A percentile compares a stretch with the other conserved stretches of the same genome.
phyloP scores from a whole-genome alignment of 495 filamentous ascomycete species.

The Bathelium albidoporum region DNA sequence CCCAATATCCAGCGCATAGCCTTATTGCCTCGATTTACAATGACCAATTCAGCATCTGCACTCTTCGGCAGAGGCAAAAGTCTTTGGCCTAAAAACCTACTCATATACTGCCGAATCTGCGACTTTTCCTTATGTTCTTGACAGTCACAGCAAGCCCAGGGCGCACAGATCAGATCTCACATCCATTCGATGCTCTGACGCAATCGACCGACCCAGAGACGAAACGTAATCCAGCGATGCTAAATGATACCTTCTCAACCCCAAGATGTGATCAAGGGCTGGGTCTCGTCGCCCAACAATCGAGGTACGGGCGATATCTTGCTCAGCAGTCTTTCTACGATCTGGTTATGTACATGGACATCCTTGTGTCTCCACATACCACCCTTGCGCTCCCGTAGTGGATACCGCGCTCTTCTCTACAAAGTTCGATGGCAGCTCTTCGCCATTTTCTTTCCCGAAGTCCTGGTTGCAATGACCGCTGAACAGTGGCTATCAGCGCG shows the following conservation, averaged over 20 bases:
- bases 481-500: constrained; percentile 16
- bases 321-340: background rate
- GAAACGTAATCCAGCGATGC: background rate
- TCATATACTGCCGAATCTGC: too few species aligned
- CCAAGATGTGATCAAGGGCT: background rate
- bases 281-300: background rate
- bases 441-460: constrained; percentile 20
- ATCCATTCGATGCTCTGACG: background rate
- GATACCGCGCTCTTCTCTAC: background rate
- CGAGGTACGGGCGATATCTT: background rate
- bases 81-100: too few species aligned
- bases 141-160: background rate
- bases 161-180: background rate
- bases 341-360: constrained; percentile 1
- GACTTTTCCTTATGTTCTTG: background rate
- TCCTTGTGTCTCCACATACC: background rate
- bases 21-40: too few species aligned
- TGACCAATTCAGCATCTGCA: too few species aligned
- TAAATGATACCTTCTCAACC: background rate
- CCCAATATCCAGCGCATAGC: too few species aligned
- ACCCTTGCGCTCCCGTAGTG: background rate
- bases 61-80: too few species aligned
- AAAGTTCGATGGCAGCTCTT: constrained; percentile 11
- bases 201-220: background rate
- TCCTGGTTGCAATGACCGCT: constrained; percentile 11